Evolutionary conservation across 2,329 filamentous ascomycete species (phyloP), one percentile per base, ranked within the genome.

Genomic region (Phaeosphaeria sp.): DNA sequence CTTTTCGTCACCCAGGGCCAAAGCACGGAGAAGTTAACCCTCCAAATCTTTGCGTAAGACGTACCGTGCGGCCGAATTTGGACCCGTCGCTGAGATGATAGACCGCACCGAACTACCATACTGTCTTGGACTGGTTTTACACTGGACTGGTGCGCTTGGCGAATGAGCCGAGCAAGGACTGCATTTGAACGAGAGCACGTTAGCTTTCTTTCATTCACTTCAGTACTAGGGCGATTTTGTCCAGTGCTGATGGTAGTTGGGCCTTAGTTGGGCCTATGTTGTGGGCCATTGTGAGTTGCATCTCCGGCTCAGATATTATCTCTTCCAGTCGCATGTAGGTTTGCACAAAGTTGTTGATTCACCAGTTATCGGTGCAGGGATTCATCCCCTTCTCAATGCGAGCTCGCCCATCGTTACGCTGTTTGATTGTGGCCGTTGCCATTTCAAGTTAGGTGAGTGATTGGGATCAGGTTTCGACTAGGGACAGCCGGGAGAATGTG

Each of bases 1-100:
- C 7, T 22, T 25, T 27, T 51, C 49, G 22, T 42, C 30, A 1
- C 49, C 46, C 17, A 53, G 41, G n/a, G 13, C 22, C 3, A 53
- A 27, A 2, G 55, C 46, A 4, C 43, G 21, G 4, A 53, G 46
- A 7, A 50, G 18, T 27, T 18, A 15, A 11, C 20, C 30, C 30
- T 57, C 55, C 6, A 20, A 27, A 10, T 49, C 27, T 50, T 36
- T 1, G 50, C 25, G 6, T 50, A 46, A 13, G 50, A 15, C 6
- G 55, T 22, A 2, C 55, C 55, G 13, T 57, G 50, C 55, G 55
- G 30, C 54, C 55, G 27, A 53, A 57, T 7, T 57, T 57, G 17
- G 39, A 17, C 6, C 46, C 41, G 20, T 53, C 43, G 5, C 50
- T 39, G 3, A 48, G 33, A 4, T 57, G 55, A 18, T 36, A 53